These are phyloP conservation scores for Colletotrichum destructivum DNA, from an alignment of 2,329 filamentous ascomycete species.

Conservation along the genomic window DNA sequence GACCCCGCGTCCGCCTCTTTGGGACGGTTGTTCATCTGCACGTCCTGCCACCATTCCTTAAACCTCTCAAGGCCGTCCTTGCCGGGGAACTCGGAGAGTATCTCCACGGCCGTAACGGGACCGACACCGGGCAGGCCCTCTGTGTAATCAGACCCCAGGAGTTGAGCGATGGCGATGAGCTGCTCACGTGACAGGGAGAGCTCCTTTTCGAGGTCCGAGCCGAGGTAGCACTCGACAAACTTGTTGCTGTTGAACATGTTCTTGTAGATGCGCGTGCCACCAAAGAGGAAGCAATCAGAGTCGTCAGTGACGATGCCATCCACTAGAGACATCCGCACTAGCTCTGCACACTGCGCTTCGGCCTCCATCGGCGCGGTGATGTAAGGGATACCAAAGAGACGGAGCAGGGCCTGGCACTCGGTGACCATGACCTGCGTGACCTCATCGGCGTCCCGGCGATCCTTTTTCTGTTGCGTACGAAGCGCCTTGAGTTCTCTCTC, in stretches of 20 bases:
- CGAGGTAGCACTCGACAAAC: conserved; percentile 95
- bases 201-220: conserved; percentile 87
- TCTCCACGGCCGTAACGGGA: conserved; percentile 94
- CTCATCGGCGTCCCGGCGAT: conserved; percentile 95
- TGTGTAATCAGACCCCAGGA: conserved; percentile 95
- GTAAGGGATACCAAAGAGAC: conserved; percentile 94
- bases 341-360: conserved; percentile 95
- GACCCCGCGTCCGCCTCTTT: conserved; percentile 73
- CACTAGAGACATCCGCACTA: conserved; percentile 88
- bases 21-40: conserved; percentile 78
- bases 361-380: conserved; percentile 99
- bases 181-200: conserved; percentile 89
- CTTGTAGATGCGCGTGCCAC: conserved; percentile 96
- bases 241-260: conserved; percentile 99
- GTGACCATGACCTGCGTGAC: conserved; percentile 96
- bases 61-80: conserved; percentile 78
- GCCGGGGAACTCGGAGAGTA: conserved; percentile 88
- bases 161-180: conserved; percentile 90
- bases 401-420: conserved; percentile 92
- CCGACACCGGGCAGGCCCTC: conserved; percentile 92
- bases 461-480: conserved; percentile 95
- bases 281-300: conserved; percentile 96
- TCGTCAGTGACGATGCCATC: conserved; percentile 99
- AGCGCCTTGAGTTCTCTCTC: conserved; percentile 90
- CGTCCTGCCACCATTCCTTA: conserved; percentile 86